A percentile compares a stretch with the other conserved stretches of the same genome.
These are phyloP conservation scores for Xylariales sp. DNA, from an alignment of 2,329 filamentous ascomycete genomes.

Conservation along the genomic window DNA sequence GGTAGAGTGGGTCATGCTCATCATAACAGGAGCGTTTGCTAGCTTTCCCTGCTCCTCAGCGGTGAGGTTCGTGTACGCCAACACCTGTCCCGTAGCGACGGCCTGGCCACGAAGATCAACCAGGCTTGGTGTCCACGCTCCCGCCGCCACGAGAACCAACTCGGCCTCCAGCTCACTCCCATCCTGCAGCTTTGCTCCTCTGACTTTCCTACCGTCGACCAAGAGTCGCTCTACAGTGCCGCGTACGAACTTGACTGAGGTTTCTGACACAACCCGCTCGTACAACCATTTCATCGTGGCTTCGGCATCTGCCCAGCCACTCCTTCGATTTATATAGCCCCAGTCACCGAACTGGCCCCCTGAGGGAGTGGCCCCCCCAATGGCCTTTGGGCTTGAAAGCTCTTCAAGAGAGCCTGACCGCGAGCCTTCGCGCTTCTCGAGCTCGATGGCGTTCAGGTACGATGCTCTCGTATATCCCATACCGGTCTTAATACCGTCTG, in stretches of 20 bases:
- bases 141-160: constrained; percentile 75
- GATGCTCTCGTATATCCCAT: constrained; percentile 57
- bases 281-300: constrained; percentile 63
- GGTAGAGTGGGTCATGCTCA: constrained; percentile 67
- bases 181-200: constrained; percentile 54
- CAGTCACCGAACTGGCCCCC: constrained; percentile 53
- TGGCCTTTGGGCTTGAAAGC: constrained; percentile 38
- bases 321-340: constrained; percentile 70
- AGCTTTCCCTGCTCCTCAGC: constrained; percentile 65
- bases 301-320: constrained; percentile 79
- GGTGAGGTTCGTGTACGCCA: constrained; percentile 74
- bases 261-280: constrained; percentile 46
- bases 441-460: constrained; percentile 54
- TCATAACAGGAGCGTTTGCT: constrained; percentile 62
- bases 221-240: constrained; percentile 42
- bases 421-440: constrained; percentile 26
- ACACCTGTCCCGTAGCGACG: constrained; percentile 74
- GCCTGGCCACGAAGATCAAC: constrained; percentile 74
- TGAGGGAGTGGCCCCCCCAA: constrained; percentile 41
- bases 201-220: constrained; percentile 34
- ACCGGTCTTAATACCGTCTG: constrained; percentile 38
- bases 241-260: constrained; percentile 51
- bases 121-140: constrained; percentile 79
- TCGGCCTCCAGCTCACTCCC: constrained; percentile 55
- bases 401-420: constrained; percentile 35